These are phyloP conservation scores for Penicillium sp. DNA, from an alignment of 2,329 filamentous ascomycete species.

Conservation along the genomic window DNA sequence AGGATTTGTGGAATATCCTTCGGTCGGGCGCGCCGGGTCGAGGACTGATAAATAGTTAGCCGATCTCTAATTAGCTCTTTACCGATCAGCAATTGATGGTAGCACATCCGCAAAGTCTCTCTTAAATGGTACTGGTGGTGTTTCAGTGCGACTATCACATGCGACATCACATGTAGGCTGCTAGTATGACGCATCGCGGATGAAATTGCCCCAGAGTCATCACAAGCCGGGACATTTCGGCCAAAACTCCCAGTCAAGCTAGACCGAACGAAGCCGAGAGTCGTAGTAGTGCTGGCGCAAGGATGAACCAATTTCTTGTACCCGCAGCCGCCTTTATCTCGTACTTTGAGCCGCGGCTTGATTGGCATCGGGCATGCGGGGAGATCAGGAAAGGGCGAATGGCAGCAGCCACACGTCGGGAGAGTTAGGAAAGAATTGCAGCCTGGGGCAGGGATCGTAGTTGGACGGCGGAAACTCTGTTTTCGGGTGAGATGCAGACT, in stretches of 20 bases:
- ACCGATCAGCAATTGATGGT: not conserved
- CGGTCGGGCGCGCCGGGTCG: not conserved
- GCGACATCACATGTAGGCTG: conserved; percentile 22
- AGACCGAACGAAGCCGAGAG: conserved; percentile 10
- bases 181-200: conserved; percentile 7
- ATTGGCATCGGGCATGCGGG: conserved; percentile 26
- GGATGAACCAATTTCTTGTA: not conserved
- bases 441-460: conserved; percentile 4
- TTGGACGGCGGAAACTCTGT: conserved; percentile 9
- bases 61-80: not conserved
- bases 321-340: not conserved
- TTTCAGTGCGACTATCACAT: conserved; percentile 15
- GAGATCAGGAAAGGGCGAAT: conserved; percentile 6
- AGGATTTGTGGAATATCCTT: not conserved
- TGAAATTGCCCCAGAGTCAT: conserved; percentile 10
- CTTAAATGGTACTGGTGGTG: not conserved
- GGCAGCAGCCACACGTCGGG: conserved; percentile 20
- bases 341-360: conserved; percentile 25
- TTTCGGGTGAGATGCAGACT: conserved; percentile 10
- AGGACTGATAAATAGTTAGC: not conserved
- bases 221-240: conserved; percentile 27
- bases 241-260: not conserved
- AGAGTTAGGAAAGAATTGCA: conserved; percentile 16
- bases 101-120: not conserved
- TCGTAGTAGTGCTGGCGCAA: not conserved